Conservation (phyloP, 2,329 filamentous ascomycete species). For the Myriosclerotinia scirpicola region DNA sequence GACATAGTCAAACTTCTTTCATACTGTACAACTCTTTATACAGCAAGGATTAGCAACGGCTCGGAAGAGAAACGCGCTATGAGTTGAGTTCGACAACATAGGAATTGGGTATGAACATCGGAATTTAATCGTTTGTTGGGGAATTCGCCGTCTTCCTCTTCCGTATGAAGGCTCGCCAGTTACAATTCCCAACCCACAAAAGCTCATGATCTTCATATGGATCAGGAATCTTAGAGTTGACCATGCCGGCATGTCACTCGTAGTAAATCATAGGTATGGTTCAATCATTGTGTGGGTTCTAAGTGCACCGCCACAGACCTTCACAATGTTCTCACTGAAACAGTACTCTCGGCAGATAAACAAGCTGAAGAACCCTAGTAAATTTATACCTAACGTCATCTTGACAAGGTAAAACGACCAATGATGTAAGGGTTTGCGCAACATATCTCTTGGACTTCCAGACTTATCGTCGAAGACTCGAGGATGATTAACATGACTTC, state of each 20-base stretch:
- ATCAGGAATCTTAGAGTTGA: neutral
- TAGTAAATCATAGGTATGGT: neutral
- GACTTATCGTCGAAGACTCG: neutral
- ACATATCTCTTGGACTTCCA: neutral
- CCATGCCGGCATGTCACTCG: neutral
- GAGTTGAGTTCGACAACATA: neutral
- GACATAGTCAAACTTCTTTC: neutral
- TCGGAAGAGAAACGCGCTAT: neutral
- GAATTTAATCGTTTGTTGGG: too few relatives aligned
- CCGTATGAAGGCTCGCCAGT: neutral
- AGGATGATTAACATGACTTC: too few relatives aligned
- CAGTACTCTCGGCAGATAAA: constrained; percentile 12
- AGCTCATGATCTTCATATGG: neutral
- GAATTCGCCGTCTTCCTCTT: neutral
- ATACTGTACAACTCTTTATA: neutral
- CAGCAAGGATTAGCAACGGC: neutral
- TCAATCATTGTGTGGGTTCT: neutral
- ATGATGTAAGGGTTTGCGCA: neutral
- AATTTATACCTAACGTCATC: constrained; percentile 5
- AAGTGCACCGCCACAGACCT: constrained; percentile 14
- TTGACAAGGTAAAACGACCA: neutral
- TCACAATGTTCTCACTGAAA: neutral
- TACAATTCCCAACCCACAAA: neutral
- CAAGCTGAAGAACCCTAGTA: constrained; percentile 19
- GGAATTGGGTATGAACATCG: neutral